Evolutionary conservation across 2,329 filamentous ascomycete species (phyloP).

Genomic region (Hypoxylon sp.): DNA sequence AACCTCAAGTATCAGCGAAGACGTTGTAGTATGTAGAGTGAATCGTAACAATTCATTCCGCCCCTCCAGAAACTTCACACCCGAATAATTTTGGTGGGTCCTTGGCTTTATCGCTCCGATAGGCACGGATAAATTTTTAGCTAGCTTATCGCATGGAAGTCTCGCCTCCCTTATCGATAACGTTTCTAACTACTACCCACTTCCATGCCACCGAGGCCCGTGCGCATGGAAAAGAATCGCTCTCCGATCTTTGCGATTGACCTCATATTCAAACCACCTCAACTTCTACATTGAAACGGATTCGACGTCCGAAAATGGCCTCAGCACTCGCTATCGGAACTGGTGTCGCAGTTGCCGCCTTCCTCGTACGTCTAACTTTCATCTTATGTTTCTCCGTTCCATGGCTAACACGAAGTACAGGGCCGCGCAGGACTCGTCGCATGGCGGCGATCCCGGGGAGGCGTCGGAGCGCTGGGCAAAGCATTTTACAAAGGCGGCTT

Average conservation of each 20-base stretch:
- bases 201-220: slow-evolving; percentile 23
- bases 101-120: slow-evolving; percentile 27
- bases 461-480: slow-evolving; percentile 84
- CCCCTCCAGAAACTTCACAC: slow-evolving; percentile 46
- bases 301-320: slow-evolving; percentile 64
- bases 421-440: slow-evolving; percentile 94
- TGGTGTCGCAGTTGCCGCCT: slow-evolving; percentile 66
- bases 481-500: slow-evolving; percentile 99
- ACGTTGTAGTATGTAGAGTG: slow-evolving; percentile 17
- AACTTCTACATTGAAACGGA: slow-evolving; percentile 22
- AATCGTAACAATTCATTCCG: slow-evolving; percentile 28
- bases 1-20: slow-evolving; percentile 22
- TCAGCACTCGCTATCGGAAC: slow-evolving; percentile 66
- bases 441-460: slow-evolving; percentile 83
- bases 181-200: neutral
- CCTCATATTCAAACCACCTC: slow-evolving; percentile 26
- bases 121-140: slow-evolving; percentile 33
- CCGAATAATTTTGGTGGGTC: slow-evolving; percentile 39
- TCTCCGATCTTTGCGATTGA: slow-evolving; percentile 17
- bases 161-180: slow-evolving; percentile 15
- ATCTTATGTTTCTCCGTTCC: neutral
- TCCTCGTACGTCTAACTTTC: slow-evolving; percentile 59
- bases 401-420: slow-evolving; percentile 61
- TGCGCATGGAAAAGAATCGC: slow-evolving; percentile 40
- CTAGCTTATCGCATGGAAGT: neutral